Base-by-base conservation (phyloP, 2,329 filamentous ascomycete species). In the Colletotrichum higginsianum region DNA sequence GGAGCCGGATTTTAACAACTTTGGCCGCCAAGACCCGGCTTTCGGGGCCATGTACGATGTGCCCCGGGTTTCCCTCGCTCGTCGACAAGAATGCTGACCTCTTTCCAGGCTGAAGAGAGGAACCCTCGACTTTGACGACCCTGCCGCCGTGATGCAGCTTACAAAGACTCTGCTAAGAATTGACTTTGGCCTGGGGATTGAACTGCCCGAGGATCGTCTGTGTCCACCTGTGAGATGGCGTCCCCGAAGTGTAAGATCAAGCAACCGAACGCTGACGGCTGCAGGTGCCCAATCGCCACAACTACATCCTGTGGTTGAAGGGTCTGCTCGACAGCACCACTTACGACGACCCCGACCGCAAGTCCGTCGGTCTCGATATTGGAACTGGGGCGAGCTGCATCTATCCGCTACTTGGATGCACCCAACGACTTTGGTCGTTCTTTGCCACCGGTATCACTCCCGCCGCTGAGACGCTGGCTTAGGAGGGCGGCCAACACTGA, bases 371-470 rank as follows among this genome's bases (percentile, higher is more conserved):
- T 0, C 82, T 98, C 2, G 95, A 98, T 75, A 92, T 98, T 73
- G 96, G 96, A 50, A 97, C 95, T 1, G 96, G 96, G 2, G 94
- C 96, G 18, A 97, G 94, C 75, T 92, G 92, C 76, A 97, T 99
- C 76, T 99, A 98, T 78, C 93, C 95, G 2, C 87, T 98, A 1
- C 86, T 99, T 1, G 94, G 91, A 23, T 94, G 93, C 75, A 81
- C 86, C 0, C 89, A 92, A 71, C 87, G 93, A 0, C 86, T 88
- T 4, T 98, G 95, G 95, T 86, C 82, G 2, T 95, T 95, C 74
- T 80, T 91, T 42, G 93, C 89, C 1, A 94, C 92, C 7, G 83
- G 85, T 86, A 56, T 3, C 26, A 12, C 15, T 16, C 2, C 21
- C 55, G 30, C 30, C 30, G 30, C 30, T 35, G 30, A 4, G 18